Evolutionary conservation across 2,329 filamentous ascomycete species (phyloP).

Genomic region (Scytalidium lignicola): DNA sequence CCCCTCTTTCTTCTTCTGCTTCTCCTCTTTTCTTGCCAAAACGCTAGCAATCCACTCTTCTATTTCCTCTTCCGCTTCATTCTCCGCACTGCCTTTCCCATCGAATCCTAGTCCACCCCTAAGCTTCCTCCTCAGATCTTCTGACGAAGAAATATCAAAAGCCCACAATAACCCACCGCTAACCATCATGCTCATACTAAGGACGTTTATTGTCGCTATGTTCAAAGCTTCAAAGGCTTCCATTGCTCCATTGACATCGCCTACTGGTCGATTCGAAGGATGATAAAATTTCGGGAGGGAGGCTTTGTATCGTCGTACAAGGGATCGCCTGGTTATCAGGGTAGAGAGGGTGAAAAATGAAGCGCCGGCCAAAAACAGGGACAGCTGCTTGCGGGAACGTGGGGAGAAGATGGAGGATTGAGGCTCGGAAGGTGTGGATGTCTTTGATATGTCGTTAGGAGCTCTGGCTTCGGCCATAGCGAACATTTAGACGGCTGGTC

Average conservation of each 20-base stretch:
- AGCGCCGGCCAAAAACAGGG: constrained; percentile 69
- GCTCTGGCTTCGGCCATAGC: background rate
- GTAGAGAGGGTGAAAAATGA: constrained; percentile 70
- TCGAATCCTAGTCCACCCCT: constrained; percentile 34
- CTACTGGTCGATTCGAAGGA: constrained; percentile 49
- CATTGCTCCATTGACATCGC: constrained; percentile 54
- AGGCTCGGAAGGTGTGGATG: constrained; percentile 6
- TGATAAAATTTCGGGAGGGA: constrained; percentile 68
- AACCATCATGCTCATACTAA: constrained; percentile 68
- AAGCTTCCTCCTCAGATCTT: constrained; percentile 56
- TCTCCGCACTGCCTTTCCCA: constrained; percentile 20
- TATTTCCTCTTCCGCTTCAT: constrained; percentile 53
- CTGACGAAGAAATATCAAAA: constrained; percentile 67
- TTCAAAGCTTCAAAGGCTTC: constrained; percentile 81
- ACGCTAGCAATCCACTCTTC: constrained; percentile 57
- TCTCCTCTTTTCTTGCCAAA: constrained; percentile 52
- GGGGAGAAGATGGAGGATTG: constrained; percentile 24
- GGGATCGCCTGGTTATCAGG: constrained; percentile 64
- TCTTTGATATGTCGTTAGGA: background rate
- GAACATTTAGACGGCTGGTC: background rate
- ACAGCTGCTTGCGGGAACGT: constrained; percentile 49
- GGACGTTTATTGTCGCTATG: constrained; percentile 80
- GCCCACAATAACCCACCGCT: constrained; percentile 71
- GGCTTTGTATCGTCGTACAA: constrained; percentile 56
- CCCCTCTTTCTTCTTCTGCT: constrained; percentile 17